Base-by-base conservation (phyloP, 306 rosid species). In the Quercus suber region DNA sequence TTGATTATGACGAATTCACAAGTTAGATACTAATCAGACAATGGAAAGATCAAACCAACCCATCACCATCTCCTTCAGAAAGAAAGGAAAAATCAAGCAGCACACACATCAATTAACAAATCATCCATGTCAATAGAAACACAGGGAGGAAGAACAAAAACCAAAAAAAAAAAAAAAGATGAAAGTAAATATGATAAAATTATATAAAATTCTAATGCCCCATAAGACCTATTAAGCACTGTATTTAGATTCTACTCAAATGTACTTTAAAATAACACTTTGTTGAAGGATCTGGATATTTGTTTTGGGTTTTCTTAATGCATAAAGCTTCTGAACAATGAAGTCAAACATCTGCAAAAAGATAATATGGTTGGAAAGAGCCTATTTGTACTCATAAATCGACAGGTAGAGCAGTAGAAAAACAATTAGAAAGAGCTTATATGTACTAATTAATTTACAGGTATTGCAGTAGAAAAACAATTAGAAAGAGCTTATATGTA, bases 251-350 rank as follows among this genome's bases (percentile, higher is more conserved):
- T 80, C 76, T 61, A 89, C 94, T 88, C 88, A 94, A 97, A 89
- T 95, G 92, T 95, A 95, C 84, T 95, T 95, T 78, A 95, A 90
- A 69, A 92, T 92, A 86, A 95, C 93, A 87, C 83, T 92, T 78
- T 95, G 99, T 78, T 95, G 99, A 90, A 95, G 99, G 69, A 95
- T 92, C 88, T 95, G 99, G 82, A 95, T 90, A 84, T 95, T 95
- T 71, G 99, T 95, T 89, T 95, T 95, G 57, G 99, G 98, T 79
- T 95, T 95, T 87, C 99, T 89, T 81, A 95, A 56, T 41, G 99
- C 97, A 72, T 92, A 88, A 63, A 95, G 99, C 88, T 92, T 95
- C 92, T 95, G 99, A 73, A 95, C 98, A 92, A 91, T 65, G 85
- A 91, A 95, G 85, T 95, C 99, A 86, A 84, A 92, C 73, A 90